Base-by-base conservation (phyloP, 352 stramenopile species). In the Pilasporangium apinafurcum region DNA sequence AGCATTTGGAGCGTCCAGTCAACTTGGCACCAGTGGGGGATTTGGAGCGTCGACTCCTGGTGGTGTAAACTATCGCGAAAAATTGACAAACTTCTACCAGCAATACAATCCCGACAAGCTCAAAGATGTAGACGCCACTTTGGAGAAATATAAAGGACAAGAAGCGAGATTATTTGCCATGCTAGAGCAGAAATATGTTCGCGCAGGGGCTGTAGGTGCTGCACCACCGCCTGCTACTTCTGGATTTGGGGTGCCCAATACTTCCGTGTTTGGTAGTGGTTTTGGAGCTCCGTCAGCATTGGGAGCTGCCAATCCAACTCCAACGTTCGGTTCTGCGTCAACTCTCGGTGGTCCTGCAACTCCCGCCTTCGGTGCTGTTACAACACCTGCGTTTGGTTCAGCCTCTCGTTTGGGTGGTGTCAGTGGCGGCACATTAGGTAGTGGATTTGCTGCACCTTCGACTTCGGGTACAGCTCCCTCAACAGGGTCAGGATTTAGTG, bases 121-220 rank as follows among this genome's bases (percentile, higher is more conserved):
- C 30, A 73, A 57, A 33, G 74, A 76, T 12, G 74, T 89, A 28
- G 74, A 86, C 39, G 43, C 68, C 8, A 86, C 75, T 4, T 47
- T 89, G 40, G 69, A 71, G 43, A 86, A 87, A 51, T 89, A 89
- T 53, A 78, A 77, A 51, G 77, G 77, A 8, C 63, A 79, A 4
- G 77, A 89, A 55, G 61, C 68, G 25, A 68, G 62, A 34, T 49
- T 89, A 12, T 89, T 89, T 51, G 51, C 56, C 10, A 85, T 86
- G 72, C 59, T 89, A 9, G 74, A 89, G 45, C 71, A 84, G 32
- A 89, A 89, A 53, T 89, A 89, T 35, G 8, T 85, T 8, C 68
- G 74, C 26, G 44, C 48, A 16, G 30, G 28, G 20, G 30, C 55
- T 13, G 25, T 30, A 1, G 2, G 10, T 67, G 67, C 24, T 36